Percentiles rank a stretch among this genome's conserved stretches.
Evolutionary conservation across 2,329 filamentous ascomycete species (phyloP).

Genomic region (Pseudogymnoascus sp.): DNA sequence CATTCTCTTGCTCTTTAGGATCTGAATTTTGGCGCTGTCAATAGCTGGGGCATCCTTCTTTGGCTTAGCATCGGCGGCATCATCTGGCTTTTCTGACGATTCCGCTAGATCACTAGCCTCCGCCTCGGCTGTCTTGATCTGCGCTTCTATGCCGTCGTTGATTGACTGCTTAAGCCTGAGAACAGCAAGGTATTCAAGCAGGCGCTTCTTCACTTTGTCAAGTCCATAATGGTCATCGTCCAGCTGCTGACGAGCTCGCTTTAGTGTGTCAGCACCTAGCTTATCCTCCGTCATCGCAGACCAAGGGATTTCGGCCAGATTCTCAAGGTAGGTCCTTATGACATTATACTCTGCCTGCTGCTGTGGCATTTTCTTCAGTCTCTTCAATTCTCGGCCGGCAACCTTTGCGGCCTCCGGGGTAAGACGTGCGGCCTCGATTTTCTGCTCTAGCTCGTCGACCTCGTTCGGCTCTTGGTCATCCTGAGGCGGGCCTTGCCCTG

Average conservation of each 20-base stretch:
- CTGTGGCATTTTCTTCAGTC: conserved; percentile 90
- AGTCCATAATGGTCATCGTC: conserved; percentile 95
- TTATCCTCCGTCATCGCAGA: conserved; percentile 75
- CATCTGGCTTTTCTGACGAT: conserved; percentile 21
- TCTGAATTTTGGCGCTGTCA: conserved; percentile 57
- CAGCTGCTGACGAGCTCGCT: conserved; percentile 75
- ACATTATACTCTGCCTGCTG: conserved; percentile 95
- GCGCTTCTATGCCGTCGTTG: conserved; percentile 72
- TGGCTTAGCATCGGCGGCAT: conserved; percentile 24
- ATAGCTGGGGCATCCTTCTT: conserved; percentile 30
- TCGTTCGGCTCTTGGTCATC: conserved; percentile 83
- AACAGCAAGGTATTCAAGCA: conserved; percentile 95
- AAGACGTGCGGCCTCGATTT: conserved; percentile 71
- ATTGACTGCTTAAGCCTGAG: conserved; percentile 87
- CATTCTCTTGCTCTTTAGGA: conserved; percentile 74
- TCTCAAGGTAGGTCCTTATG: conserved; percentile 87
- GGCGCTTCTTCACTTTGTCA: conserved; percentile 92
- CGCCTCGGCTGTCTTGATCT: conserved; percentile 59
- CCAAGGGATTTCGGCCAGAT: conserved; percentile 90
- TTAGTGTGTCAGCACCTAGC: conserved; percentile 71
- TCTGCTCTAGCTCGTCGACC: conserved; percentile 83
- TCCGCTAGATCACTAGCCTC: conserved; percentile 22
- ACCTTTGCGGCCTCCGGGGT: conserved; percentile 80
- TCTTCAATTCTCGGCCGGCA: conserved; percentile 80
- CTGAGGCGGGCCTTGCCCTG: conserved; percentile 41